A percentile compares a stretch with the other conserved stretches of the same genome.
phyloP scores from a whole-genome alignment of 139 green algal genomes.

The Coelastrella sp. region DNA sequence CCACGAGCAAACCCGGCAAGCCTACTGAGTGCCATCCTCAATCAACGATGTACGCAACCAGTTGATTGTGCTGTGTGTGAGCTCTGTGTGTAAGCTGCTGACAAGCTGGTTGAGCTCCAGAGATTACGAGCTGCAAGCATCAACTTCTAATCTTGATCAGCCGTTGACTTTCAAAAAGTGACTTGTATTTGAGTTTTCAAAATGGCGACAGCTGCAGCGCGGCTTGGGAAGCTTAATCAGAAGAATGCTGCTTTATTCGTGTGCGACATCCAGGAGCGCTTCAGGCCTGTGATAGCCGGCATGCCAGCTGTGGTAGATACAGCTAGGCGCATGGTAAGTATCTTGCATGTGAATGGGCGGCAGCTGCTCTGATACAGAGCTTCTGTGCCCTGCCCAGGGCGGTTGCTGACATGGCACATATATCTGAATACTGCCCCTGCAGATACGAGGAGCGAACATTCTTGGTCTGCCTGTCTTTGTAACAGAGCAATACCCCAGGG shows the following conservation, averaged over 20 bases:
- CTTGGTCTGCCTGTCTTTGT: conserved; percentile 81
- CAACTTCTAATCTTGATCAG: no score
- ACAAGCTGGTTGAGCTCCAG: no score
- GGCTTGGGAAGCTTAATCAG: conserved; percentile 60
- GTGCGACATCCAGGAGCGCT: conserved; percentile 86
- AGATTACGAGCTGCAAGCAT: no score
- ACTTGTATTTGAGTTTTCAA: no score
- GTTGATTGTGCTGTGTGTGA: no score
- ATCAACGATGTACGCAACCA: no score
- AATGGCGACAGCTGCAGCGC: not conserved
- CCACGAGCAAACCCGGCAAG: no score
- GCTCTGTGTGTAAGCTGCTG: no score
- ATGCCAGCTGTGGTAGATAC: conserved; percentile 76
- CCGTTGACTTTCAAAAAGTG: not conserved
- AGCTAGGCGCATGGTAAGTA: conserved; percentile 64
- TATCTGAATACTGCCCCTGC: not conserved
- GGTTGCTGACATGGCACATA: not conserved
- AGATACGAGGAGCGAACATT: conserved; percentile 67
- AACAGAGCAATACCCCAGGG: conserved; percentile 92
- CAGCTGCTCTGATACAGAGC: conserved; percentile 5
- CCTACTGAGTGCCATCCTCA: no score
- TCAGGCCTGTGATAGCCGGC: conserved; percentile 71
- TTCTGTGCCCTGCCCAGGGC: no score
- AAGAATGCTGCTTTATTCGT: conserved; percentile 71
- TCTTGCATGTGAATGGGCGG: not conserved